Percentiles rank a stretch among this genome's conserved stretches.
Conservation (phyloP, 1,284 basidiomycete species). For the Porodaedalea pini region DNA sequence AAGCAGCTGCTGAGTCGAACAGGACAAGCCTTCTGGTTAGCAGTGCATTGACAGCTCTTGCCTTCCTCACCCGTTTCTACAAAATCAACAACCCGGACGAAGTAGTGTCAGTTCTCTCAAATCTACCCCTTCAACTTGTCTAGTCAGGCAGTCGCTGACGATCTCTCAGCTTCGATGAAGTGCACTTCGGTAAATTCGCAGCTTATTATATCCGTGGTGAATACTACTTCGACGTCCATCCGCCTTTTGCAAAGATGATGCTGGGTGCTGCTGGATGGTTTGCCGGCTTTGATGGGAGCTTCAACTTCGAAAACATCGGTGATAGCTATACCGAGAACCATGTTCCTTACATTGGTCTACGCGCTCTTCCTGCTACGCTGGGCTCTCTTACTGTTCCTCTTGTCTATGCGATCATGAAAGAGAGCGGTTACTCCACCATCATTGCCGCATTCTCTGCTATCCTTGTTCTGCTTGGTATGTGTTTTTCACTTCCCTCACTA, state of each 20-base stretch:
- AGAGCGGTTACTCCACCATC: slow-evolving; percentile 90
- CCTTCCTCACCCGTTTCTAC: slow-evolving; percentile 84
- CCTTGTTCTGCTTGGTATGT: slow-evolving; percentile 83
- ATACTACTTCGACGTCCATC: slow-evolving; percentile 99
- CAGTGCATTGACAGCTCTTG: slow-evolving; percentile 63
- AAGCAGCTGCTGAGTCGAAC: slow-evolving; percentile 18
- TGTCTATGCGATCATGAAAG: slow-evolving; percentile 96
- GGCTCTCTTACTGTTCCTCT: slow-evolving; percentile 88
- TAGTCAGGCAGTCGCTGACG: background rate
- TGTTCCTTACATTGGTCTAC: slow-evolving; percentile 93
- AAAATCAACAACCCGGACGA: slow-evolving; percentile 92
- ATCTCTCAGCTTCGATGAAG: slow-evolving; percentile 82
- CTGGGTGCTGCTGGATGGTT: slow-evolving; percentile 94
- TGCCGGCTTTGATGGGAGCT: slow-evolving; percentile 92
- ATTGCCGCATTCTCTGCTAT: slow-evolving; percentile 86
- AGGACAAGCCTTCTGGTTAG: slow-evolving; percentile 38
- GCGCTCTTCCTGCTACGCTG: slow-evolving; percentile 87
- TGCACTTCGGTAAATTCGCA: slow-evolving; percentile 95
- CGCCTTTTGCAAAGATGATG: slow-evolving; percentile 91
- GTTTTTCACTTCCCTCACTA: background rate
- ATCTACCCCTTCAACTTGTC: background rate
- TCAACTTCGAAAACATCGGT: slow-evolving; percentile 93
- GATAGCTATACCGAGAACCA: slow-evolving; percentile 85
- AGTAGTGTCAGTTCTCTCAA: slow-evolving; percentile 74
- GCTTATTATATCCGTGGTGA: slow-evolving; percentile 86